Evolutionary conservation across 2,329 filamentous ascomycete genomes (phyloP).

Genomic region (Lomentospora prolificans): DNA sequence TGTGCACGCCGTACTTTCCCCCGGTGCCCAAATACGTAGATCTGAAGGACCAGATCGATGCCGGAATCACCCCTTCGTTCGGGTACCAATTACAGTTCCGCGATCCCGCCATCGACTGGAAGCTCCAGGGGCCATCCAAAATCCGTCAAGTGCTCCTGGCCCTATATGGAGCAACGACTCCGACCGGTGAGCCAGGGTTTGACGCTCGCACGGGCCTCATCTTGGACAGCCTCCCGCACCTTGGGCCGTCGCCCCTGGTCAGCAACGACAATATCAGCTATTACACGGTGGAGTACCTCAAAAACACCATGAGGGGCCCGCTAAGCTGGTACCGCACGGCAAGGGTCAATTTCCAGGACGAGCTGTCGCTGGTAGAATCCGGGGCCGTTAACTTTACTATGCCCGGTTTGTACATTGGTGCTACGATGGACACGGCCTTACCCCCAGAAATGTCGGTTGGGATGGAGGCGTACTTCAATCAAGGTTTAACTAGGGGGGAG

Average conservation of each 20-base stretch:
- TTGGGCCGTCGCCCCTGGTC: slow-evolving; percentile 52
- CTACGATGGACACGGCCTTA: slow-evolving; percentile 61
- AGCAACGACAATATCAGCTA: slow-evolving; percentile 62
- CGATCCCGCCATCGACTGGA: slow-evolving; percentile 54
- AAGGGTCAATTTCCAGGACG: slow-evolving; percentile 69
- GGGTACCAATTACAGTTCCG: slow-evolving; percentile 76
- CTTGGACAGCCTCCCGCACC: slow-evolving; percentile 49
- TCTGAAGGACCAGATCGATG: slow-evolving; percentile 48
- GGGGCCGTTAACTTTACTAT: slow-evolving; percentile 35
- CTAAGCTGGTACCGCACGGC: slow-evolving; percentile 81
- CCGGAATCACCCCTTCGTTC: slow-evolving; percentile 54
- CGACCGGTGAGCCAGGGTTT: slow-evolving; percentile 48
- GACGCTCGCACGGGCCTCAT: slow-evolving; percentile 50
- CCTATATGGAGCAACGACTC: slow-evolving; percentile 57
- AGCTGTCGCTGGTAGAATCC: slow-evolving; percentile 49
- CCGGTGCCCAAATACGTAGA: slow-evolving; percentile 45
- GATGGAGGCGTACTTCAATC: slow-evolving; percentile 59
- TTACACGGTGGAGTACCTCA: slow-evolving; percentile 64
- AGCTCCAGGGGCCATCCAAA: slow-evolving; percentile 45
- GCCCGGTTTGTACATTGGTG: slow-evolving; percentile 67
- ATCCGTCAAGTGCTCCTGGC: slow-evolving; percentile 62
- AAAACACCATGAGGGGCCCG: slow-evolving; percentile 66
- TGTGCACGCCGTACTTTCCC: slow-evolving; percentile 66
- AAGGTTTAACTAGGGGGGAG: slow-evolving; percentile 50
- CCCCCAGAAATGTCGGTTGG: slow-evolving; percentile 58